Evolutionary conservation across 75 land plant genomes (phyloP), one percentile per base, ranked within the genome.

Genomic region (Larix kaempferi): DNA sequence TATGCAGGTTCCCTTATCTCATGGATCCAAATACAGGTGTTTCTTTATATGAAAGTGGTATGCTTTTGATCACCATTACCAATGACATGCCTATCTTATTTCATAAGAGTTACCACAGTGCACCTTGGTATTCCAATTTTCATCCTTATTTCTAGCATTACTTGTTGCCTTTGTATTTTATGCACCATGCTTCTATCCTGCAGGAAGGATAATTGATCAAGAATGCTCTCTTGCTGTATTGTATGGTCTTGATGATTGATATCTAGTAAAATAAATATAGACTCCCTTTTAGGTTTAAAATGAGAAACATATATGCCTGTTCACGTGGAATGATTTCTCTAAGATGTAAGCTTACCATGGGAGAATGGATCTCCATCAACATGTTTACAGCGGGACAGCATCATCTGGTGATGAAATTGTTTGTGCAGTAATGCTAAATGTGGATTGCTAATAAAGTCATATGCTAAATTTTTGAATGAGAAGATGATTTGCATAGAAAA

Each of bases 1-100:
- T n/a, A 26, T 84, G 87, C 88, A 95, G 96, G 87, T 95, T 95
- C 75, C 98, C 98, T 58, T 93, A 84, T 76, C 87, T 95, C 21
- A 75, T 95, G 54, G 98, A 95, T 78, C 85, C 90, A 66, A 93
- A 89, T 72, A 89, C 94, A 54, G 94, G 96, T n/a, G 80, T 86
- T 52, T 83, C 90, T 57, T 74, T 95, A 82, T 95, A 89, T 85
- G 98, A 95, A 86, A 95, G 98, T 76, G 89, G 98, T 95, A 85
- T 75, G 87, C 75, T 54, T 54, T 74, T 27, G n/a, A 61, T 54
- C 49, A 37, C 41, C 41, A 35, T 54, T 35, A 37, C 41, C 41
- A 35, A 44, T 0, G 10, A 39, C 11, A 74, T 72, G 29, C 78
- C 12, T 10, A 23, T 54, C 26, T 73, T 25, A 22, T 22, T 41